Percentiles rank a stretch among this genome's conserved stretches.
These are phyloP conservation scores for Apophysomyces elegans DNA, from an alignment of 371 early-diverging fungal species.

Conservation along the genomic window DNA sequence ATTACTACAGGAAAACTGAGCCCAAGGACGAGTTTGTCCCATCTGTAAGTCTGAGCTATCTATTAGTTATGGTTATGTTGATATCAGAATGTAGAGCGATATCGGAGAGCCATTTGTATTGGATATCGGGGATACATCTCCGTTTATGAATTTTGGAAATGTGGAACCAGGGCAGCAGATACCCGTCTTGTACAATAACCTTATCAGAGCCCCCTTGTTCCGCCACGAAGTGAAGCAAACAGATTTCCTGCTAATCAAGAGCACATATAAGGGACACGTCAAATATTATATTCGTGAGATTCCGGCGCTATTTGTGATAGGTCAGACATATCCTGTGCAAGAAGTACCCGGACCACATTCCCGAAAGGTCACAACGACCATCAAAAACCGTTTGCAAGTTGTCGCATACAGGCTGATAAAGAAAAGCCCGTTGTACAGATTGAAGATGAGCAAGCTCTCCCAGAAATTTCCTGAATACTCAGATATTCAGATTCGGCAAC, in stretches of 20 bases:
- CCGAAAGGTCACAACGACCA: constrained; percentile 91
- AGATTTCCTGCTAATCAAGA: constrained; percentile 88
- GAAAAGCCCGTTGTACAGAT: constrained; percentile 72
- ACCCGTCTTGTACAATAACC: constrained; percentile 92
- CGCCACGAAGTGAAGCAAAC: constrained; percentile 74
- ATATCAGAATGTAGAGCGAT: constrained; percentile 48
- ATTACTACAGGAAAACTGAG: constrained; percentile 96
- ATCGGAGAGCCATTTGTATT: constrained; percentile 89
- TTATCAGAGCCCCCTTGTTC: constrained; percentile 97
- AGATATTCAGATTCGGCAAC: constrained; percentile 85
- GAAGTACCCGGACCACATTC: constrained; percentile 99
- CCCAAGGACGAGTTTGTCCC: constrained; percentile 82
- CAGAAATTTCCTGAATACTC: constrained; percentile 86
- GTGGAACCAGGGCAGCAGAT: constrained; percentile 92
- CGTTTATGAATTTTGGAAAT: constrained; percentile 97
- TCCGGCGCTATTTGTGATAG: constrained; percentile 88
- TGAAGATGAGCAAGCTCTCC: constrained; percentile 78
- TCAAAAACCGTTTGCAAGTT: constrained; percentile 94
- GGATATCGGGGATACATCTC: constrained; percentile 96
- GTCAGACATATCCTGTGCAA: constrained; percentile 96
- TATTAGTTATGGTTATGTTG: not conserved
- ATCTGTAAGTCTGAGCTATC: constrained; percentile 38
- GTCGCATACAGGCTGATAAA: constrained; percentile 87
- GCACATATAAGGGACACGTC: constrained; percentile 73
- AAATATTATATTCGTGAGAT: constrained; percentile 89